Evolutionary conservation across 2,329 filamentous ascomycete genomes (phyloP).

Genomic region (Nothophoma quercina): DNA sequence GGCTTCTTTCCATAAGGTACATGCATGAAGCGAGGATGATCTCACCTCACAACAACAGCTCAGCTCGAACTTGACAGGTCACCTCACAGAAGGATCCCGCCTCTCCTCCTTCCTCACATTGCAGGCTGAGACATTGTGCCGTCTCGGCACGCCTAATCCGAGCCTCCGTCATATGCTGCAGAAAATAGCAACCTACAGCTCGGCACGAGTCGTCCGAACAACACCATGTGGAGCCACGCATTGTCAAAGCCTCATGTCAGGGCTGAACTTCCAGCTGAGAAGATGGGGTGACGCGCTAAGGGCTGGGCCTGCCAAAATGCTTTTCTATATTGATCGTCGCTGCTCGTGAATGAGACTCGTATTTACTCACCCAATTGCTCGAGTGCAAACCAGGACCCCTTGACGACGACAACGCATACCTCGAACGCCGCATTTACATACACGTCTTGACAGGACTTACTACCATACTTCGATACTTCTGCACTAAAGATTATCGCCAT

Average conservation of each 20-base stretch:
- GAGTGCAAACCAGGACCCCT: not conserved
- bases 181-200: slow-evolving; percentile 15
- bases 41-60: slow-evolving; percentile 1
- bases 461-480: no score
- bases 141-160: slow-evolving; percentile 15
- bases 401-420: slow-evolving; percentile 1
- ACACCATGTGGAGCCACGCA: slow-evolving; percentile 19
- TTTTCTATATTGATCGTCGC: slow-evolving; percentile 8
- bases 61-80: not conserved
- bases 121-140: slow-evolving; percentile 8
- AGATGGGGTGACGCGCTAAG: slow-evolving; percentile 11
- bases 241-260: slow-evolving; percentile 14
- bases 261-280: not conserved
- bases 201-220: slow-evolving; percentile 8
- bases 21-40: slow-evolving; percentile 4
- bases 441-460: not conserved
- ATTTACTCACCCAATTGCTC: not conserved
- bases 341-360: slow-evolving; percentile 8
- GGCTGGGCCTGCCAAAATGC: not conserved
- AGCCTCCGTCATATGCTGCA: slow-evolving; percentile 6
- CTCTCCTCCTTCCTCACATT: not conserved
- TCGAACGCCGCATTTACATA: not conserved
- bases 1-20: slow-evolving; percentile 2
- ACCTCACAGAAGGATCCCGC: not conserved
- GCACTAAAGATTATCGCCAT: not conserved